phyloP scores from a whole-genome alignment of 2,329 filamentous ascomycete species.

The Aschersonia sp. region DNA sequence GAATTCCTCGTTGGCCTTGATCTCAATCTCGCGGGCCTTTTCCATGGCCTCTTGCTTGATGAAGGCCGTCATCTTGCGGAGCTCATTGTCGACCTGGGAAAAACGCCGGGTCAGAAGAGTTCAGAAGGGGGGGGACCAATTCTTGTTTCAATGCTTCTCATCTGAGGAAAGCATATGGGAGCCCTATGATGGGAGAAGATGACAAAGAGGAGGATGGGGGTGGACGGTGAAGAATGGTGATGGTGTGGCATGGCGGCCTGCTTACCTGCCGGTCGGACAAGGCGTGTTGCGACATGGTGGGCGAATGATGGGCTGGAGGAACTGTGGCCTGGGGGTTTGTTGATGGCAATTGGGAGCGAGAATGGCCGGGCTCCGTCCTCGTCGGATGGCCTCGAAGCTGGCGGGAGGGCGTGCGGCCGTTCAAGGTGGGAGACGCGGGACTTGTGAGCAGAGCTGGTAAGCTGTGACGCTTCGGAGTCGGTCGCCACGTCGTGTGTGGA shows the following conservation, averaged over 20 bases:
- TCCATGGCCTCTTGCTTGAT: constrained; percentile 97
- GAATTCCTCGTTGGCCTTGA: constrained; percentile 98
- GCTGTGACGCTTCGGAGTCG: too few species aligned
- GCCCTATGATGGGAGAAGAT: too few species aligned
- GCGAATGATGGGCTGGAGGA: constrained; percentile 6
- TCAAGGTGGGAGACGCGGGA: too few species aligned
- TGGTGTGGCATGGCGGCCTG: not conserved
- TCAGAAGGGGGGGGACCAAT: not conserved
- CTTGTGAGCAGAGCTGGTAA: too few species aligned
- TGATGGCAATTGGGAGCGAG: not conserved
- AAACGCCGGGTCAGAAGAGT: not conserved
- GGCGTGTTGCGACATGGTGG: constrained; percentile 86
- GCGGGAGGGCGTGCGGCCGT: constrained; percentile 1
- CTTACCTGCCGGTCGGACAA: constrained; percentile 93
- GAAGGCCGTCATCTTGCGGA: constrained; percentile 99
- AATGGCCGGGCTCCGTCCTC: not conserved
- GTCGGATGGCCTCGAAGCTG: not conserved
- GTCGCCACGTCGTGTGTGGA: too few species aligned
- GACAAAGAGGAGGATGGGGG: too few species aligned
- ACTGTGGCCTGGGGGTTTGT: not conserved
- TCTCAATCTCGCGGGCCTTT: constrained; percentile 91
- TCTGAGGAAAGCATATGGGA: too few species aligned
- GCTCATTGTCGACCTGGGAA: constrained; percentile 79
- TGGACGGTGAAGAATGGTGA: too few species aligned
- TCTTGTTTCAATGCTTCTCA: not conserved